phyloP scores from a whole-genome alignment of 108 stramenopile genomes.

The Pseudonitzschia multistriata region DNA sequence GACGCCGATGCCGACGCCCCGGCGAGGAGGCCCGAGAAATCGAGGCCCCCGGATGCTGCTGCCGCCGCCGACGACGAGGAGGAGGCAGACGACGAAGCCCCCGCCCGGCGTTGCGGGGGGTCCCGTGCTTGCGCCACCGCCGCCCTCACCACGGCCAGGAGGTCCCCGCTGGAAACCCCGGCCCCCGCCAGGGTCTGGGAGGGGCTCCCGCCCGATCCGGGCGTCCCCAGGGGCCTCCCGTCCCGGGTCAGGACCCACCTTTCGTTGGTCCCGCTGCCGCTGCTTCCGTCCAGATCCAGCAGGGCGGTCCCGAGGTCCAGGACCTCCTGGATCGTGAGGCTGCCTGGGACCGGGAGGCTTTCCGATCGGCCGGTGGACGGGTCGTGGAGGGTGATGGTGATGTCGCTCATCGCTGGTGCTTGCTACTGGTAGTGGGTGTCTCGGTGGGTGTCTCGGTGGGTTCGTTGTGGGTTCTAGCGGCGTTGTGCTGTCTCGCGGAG shows the following conservation, averaged over 20 bases:
- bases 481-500: no score
- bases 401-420: no score
- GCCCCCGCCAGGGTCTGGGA: no score
- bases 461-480: no score
- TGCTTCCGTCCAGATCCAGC: constrained; percentile 37
- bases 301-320: constrained; percentile 53
- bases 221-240: constrained; percentile 22
- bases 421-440: no score
- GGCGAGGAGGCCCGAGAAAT: constrained; percentile 68
- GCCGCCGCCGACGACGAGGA: constrained; percentile 22
- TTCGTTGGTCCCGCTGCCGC: constrained; percentile 9
- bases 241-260: constrained; percentile 43
- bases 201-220: no score
- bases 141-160: constrained; percentile 40
- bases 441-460: no score
- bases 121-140: constrained; percentile 9
- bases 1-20: constrained; percentile 11
- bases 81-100: background rate
- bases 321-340: constrained; percentile 51
- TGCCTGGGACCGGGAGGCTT: constrained; percentile 30
- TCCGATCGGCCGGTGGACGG: constrained; percentile 38
- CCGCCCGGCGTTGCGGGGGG: background rate
- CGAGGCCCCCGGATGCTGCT: constrained; percentile 43
- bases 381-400: constrained; percentile 40
- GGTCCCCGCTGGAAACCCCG: constrained; percentile 69